Conservation (phyloP, 768 basidiomycete species). For the Hebeloma cylindrosporum region DNA sequence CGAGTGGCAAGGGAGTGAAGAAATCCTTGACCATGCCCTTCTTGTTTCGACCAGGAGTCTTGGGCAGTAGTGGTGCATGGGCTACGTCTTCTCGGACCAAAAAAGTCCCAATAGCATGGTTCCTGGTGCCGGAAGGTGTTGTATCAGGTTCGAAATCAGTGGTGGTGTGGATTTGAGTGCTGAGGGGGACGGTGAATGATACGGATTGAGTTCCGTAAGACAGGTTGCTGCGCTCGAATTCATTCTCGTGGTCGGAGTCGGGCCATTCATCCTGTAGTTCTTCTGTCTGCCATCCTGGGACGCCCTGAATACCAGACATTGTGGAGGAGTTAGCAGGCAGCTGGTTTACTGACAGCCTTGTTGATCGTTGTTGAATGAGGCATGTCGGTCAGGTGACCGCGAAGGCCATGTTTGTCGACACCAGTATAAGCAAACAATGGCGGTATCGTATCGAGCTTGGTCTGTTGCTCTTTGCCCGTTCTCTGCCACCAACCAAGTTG, state of each 20-base stretch:
- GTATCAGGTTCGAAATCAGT: conserved; percentile 32
- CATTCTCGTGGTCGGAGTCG: conserved; percentile 63
- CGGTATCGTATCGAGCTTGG: background rate
- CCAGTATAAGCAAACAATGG: conserved; percentile 8
- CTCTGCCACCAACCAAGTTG: background rate
- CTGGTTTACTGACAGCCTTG: conserved; percentile 7
- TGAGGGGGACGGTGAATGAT: conserved; percentile 59
- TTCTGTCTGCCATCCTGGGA: conserved; percentile 83
- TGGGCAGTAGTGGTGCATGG: conserved; percentile 54
- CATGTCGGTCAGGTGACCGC: conserved; percentile 19
- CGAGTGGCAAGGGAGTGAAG: conserved; percentile 84
- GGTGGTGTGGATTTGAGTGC: conserved; percentile 51
- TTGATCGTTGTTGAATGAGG: conserved; percentile 15
- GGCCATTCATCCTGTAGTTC: conserved; percentile 94
- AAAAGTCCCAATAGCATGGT: conserved; percentile 63
- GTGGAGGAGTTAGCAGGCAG: conserved; percentile 2
- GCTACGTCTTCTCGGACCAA: conserved; percentile 70
- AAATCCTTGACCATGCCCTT: conserved; percentile 73
- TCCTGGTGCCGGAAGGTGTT: conserved; percentile 26
- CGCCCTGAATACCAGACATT: conserved; percentile 9
- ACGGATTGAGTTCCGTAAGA: conserved; percentile 55
- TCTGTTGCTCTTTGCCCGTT: too few species aligned
- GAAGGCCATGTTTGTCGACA: conserved; percentile 11
- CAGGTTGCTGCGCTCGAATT: conserved; percentile 39
- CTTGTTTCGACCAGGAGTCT: conserved; percentile 63